Evolutionary conservation across 176 grass and related monocot species (phyloP).

Genomic region (Alopecurus myosuroides): DNA sequence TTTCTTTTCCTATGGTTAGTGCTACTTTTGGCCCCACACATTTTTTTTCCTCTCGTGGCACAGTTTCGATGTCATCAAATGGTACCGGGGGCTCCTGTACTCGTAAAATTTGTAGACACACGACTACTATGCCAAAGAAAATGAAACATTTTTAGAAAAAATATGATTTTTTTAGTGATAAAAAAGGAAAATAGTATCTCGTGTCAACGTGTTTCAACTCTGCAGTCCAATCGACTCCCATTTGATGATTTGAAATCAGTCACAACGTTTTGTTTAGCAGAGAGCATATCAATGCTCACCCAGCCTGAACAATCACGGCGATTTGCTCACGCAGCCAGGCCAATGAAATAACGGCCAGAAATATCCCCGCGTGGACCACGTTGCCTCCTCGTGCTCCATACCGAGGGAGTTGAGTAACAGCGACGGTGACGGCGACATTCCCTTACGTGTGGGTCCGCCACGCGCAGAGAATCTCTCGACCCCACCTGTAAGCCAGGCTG

Average conservation of each 20-base stretch:
- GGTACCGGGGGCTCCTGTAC: too few relatives aligned
- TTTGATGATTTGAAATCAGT: neutral
- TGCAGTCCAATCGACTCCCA: neutral
- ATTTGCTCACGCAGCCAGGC: neutral
- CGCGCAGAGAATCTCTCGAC: fast-evolving
- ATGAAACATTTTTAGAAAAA: too few relatives aligned
- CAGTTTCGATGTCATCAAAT: too few relatives aligned
- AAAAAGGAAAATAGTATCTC: too few relatives aligned
- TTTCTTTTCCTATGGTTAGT: too few relatives aligned
- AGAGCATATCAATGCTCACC: neutral
- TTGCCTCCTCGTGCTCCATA: slow-evolving; percentile 21
- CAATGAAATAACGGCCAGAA: neutral
- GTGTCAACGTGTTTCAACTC: neutral
- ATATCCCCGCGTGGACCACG: neutral
- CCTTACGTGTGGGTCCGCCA: neutral
- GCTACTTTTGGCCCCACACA: too few relatives aligned
- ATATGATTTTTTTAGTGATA: too few relatives aligned
- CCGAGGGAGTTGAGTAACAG: neutral
- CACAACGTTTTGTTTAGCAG: neutral
- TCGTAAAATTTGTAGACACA: too few relatives aligned
- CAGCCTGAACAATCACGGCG: neutral
- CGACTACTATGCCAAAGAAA: too few relatives aligned
- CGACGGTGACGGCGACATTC: neutral
- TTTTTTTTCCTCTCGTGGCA: too few relatives aligned
- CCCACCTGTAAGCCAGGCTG: neutral